A percentile compares a stretch with the other conserved stretches of the same genome.
phyloP scores from a whole-genome alignment of 1,139 yeast genomes.

The Pichiaceae sp. region DNA sequence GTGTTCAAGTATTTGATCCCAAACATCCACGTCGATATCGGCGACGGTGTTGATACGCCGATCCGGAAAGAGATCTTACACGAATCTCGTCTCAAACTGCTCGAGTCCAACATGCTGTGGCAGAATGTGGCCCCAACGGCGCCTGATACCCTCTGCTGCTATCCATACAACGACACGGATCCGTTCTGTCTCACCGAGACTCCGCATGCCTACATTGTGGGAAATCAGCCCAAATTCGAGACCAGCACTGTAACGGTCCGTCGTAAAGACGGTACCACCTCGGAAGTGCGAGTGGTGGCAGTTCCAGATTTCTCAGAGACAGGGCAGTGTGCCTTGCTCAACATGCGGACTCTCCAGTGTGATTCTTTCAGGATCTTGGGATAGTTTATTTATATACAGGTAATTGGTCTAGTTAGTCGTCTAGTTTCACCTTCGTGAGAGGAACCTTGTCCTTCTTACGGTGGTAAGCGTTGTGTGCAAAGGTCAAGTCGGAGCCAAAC shows the following conservation, averaged over 20 bases:
- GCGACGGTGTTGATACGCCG: constrained; percentile 21
- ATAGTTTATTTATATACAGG: constrained; percentile 1
- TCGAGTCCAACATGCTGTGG: constrained; percentile 72
- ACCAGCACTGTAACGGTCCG: constrained; percentile 26
- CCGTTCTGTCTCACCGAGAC: constrained; percentile 72
- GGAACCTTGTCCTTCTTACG: constrained; percentile 30
- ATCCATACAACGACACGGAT: constrained; percentile 73
- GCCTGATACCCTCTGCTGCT: constrained; percentile 89
- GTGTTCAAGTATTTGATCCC: constrained; percentile 56
- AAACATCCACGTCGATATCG: constrained; percentile 18
- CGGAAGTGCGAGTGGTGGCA: constrained; percentile 44
- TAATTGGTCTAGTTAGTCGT: not conserved
- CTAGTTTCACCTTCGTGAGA: constrained; percentile 20
- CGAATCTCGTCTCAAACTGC: constrained; percentile 38
- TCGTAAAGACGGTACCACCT: constrained; percentile 26
- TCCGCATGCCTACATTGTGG: constrained; percentile 83
- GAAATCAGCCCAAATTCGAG: constrained; percentile 64
- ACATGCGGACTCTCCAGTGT: constrained; percentile 47
- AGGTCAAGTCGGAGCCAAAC: constrained; percentile 40
- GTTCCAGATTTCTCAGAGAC: constrained; percentile 64
- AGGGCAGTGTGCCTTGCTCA: constrained; percentile 62
- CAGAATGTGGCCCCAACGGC: constrained; percentile 90
- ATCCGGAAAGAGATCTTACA: constrained; percentile 15
- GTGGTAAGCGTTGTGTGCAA: constrained; percentile 33
- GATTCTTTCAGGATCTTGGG: constrained; percentile 21